phyloP scores from a whole-genome alignment of 1,139 yeast genomes.

The Spathaspora sp. region DNA sequence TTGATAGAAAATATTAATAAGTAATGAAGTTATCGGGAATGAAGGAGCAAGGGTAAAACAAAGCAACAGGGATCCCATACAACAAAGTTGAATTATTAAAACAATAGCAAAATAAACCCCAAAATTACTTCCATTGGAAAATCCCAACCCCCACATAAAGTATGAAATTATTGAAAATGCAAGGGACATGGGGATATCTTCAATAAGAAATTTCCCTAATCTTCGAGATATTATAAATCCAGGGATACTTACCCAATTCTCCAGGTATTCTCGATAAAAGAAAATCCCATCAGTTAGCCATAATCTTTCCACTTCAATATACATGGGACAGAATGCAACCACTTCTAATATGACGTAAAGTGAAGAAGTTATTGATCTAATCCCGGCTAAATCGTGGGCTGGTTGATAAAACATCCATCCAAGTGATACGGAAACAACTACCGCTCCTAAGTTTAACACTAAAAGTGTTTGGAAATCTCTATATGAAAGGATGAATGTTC shows the following conservation, averaged over 20 bases:
- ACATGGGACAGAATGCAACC: constrained; percentile 66
- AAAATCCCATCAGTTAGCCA: constrained; percentile 67
- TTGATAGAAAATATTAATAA: constrained; percentile 63
- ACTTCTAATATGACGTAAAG: constrained; percentile 65
- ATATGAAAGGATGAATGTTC: constrained; percentile 54
- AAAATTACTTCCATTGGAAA: constrained; percentile 38
- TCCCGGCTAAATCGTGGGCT: constrained; percentile 60
- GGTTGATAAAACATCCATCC: constrained; percentile 83
- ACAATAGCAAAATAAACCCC: constrained; percentile 62
- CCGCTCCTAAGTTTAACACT: constrained; percentile 55
- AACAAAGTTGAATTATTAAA: constrained; percentile 55
- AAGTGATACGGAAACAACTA: constrained; percentile 55
- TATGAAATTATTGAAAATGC: constrained; percentile 62
- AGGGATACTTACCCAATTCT: constrained; percentile 62
- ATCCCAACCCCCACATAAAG: constrained; percentile 70
- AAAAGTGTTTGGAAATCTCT: constrained; percentile 60
- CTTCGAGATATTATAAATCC: constrained; percentile 72
- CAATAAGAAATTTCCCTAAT: constrained; percentile 62
- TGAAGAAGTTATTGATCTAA: constrained; percentile 62
- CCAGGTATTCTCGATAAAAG: constrained; percentile 74
- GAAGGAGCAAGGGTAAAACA: constrained; percentile 60
- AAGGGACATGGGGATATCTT: constrained; percentile 66
- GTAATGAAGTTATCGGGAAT: constrained; percentile 60
- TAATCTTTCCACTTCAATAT: constrained; percentile 72
- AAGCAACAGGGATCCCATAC: constrained; percentile 56